Evolutionary conservation across 768 basidiomycete species (phyloP).

Genomic region (Leccinellum rugosiceps): DNA sequence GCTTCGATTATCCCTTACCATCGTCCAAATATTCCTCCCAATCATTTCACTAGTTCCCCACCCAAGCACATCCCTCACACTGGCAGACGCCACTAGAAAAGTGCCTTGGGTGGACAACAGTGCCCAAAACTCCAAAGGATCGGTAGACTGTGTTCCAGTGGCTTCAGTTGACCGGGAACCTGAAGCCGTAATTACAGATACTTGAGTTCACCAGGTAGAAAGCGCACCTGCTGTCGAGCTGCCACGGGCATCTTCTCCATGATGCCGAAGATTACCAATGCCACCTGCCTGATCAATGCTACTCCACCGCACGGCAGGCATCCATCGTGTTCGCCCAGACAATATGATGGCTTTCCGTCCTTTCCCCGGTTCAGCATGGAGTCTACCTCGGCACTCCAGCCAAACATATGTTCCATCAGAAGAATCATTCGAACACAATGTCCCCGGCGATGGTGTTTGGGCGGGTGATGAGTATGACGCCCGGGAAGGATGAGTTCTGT

Average conservation of each 20-base stretch:
- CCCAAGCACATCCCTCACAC: constrained; percentile 62
- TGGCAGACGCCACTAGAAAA: constrained; percentile 49
- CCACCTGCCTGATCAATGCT: constrained; percentile 50
- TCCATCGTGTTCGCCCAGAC: constrained; percentile 70
- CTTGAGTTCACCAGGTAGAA: background rate
- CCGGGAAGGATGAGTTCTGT: background rate
- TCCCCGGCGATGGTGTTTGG: background rate
- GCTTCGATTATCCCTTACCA: constrained; percentile 30
- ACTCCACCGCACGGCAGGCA: constrained; percentile 62
- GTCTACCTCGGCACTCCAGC: constrained; percentile 86
- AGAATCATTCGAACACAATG: background rate
- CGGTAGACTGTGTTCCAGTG: background rate
- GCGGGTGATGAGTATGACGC: background rate
- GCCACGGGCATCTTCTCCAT: background rate
- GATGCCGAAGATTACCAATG: background rate
- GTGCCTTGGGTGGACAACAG: constrained; percentile 43
- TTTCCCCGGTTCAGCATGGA: constrained; percentile 91
- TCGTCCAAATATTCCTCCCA: constrained; percentile 42
- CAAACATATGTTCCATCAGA: constrained; percentile 57
- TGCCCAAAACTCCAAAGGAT: constrained; percentile 50
- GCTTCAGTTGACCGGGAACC: constrained; percentile 2
- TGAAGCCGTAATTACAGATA: background rate
- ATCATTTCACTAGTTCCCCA: constrained; percentile 53
- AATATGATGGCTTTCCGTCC: constrained; percentile 93
- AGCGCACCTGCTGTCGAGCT: constrained; percentile 22